phyloP scores from a whole-genome alignment of 202 grass and related monocot species.

The Digitaria exilis region DNA sequence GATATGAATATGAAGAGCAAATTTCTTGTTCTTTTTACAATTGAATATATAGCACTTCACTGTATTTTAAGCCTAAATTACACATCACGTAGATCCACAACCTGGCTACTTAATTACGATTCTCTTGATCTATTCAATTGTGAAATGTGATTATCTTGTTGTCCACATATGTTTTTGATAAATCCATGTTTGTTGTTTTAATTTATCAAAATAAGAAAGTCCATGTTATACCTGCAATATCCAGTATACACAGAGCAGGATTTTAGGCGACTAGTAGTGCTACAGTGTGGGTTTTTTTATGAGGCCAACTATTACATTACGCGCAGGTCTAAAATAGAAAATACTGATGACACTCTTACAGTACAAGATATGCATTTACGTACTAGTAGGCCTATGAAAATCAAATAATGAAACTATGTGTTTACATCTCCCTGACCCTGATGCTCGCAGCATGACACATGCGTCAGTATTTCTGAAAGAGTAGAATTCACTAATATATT shows the following conservation, averaged over 20 bases:
- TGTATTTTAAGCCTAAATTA: not conserved
- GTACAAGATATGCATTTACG: too few relatives aligned
- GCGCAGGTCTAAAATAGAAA: not conserved
- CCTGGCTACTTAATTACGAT: not conserved
- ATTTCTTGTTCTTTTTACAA: not conserved
- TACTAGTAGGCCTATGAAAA: not conserved
- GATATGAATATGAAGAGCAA: not conserved
- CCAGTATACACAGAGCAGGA: not conserved
- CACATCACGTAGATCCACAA: not conserved
- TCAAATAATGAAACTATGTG: not conserved
- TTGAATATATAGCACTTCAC: not conserved
- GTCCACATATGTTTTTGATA: not conserved
- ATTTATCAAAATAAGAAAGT: too few relatives aligned
- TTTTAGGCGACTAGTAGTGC: not conserved
- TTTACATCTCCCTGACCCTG: too few relatives aligned
- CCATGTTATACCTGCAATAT: not conserved
- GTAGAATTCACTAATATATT: not conserved
- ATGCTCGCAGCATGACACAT: not conserved
- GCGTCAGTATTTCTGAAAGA: not conserved
- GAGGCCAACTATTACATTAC: too few relatives aligned
- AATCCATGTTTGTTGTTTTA: too few relatives aligned
- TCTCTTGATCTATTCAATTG: not conserved
- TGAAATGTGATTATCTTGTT: not conserved
- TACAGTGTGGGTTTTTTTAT: too few relatives aligned
- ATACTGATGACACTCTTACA: not conserved